Percentiles rank a stretch among this genome's conserved stretches.
Evolutionary conservation across 2,329 filamentous ascomycete genomes (phyloP).

Genomic region (Knufia petricola): DNA sequence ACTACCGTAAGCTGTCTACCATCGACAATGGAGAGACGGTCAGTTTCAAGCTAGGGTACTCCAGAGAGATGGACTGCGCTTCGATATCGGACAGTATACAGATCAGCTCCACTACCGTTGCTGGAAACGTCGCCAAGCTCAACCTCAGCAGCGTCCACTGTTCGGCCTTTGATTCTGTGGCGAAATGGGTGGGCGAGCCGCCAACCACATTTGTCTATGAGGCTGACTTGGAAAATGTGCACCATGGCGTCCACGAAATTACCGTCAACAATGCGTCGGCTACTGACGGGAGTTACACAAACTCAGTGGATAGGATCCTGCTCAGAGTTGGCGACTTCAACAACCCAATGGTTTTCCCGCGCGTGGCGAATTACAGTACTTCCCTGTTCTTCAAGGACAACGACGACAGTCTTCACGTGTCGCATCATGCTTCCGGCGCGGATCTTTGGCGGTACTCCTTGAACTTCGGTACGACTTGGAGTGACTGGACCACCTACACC

Average conservation of each 20-base stretch:
- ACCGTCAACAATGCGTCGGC: constrained; percentile 38
- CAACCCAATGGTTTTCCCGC: constrained; percentile 49
- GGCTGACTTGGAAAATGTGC: constrained; percentile 39
- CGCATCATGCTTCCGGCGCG: constrained; percentile 44
- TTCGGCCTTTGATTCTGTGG: constrained; percentile 25
- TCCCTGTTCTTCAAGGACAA: constrained; percentile 34
- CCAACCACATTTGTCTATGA: constrained; percentile 39
- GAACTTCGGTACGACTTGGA: constrained; percentile 44
- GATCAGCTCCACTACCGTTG: constrained; percentile 37
- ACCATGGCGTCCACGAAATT: constrained; percentile 45
- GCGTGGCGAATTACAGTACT: constrained; percentile 44
- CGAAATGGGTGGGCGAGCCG: constrained; percentile 34
- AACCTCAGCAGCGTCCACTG: constrained; percentile 34
- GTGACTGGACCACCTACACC: constrained; percentile 42
- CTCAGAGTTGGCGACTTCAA: constrained; percentile 43
- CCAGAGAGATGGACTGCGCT: constrained; percentile 44
- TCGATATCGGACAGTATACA: constrained; percentile 33
- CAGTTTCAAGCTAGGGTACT: constrained; percentile 42
- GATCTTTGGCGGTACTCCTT: constrained; percentile 45
- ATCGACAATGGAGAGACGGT: constrained; percentile 28
- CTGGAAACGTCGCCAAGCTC: constrained; percentile 29
- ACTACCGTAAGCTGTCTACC: constrained; percentile 38
- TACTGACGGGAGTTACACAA: constrained; percentile 31
- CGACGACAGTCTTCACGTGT: constrained; percentile 31
- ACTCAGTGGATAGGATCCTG: constrained; percentile 41